phyloP scores from a whole-genome alignment of 2,329 filamentous ascomycete genomes.

The Colletotrichum liaoningense region DNA sequence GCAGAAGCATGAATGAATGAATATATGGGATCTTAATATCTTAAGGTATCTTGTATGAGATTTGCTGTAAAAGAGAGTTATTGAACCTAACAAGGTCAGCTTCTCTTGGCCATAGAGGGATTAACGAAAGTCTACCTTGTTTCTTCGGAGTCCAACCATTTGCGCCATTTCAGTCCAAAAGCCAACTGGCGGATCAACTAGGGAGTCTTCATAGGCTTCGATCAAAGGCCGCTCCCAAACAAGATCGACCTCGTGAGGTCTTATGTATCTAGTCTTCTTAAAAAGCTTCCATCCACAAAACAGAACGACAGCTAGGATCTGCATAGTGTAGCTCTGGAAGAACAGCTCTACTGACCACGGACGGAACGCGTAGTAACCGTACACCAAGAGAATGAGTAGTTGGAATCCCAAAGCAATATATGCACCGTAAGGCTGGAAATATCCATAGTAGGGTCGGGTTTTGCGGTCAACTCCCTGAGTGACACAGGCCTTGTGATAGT shows the following conservation, averaged over 20 bases:
- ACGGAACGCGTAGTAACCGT: slow-evolving; percentile 65
- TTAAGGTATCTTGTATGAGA: background rate
- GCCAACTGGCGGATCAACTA: background rate
- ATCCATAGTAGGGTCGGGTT: slow-evolving; percentile 67
- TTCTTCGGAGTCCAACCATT: background rate
- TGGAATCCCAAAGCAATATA: slow-evolving; percentile 57
- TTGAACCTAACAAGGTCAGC: background rate
- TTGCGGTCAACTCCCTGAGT: slow-evolving; percentile 59
- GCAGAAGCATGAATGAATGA: background rate
- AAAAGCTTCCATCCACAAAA: slow-evolving; percentile 73
- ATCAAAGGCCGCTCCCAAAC: slow-evolving; percentile 70
- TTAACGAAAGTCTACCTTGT: background rate
- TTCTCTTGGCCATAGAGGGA: background rate
- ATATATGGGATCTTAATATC: background rate
- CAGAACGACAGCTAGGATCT: slow-evolving; percentile 63
- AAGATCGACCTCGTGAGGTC: slow-evolving; percentile 66
- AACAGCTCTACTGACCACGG: slow-evolving; percentile 55
- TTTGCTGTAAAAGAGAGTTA: background rate
- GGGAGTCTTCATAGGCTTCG: slow-evolving; percentile 63
- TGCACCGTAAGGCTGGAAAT: slow-evolving; percentile 69
- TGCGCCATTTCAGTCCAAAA: background rate
- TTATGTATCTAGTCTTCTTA: slow-evolving; percentile 67
- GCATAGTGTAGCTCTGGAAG: slow-evolving; percentile 68
- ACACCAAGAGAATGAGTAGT: slow-evolving; percentile 58
- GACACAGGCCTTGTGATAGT: slow-evolving; percentile 65